Evolutionary conservation across 2,329 filamentous ascomycete genomes (phyloP), one percentile per base, ranked within the genome.

Genomic region (Aspergillus caelatus): DNA sequence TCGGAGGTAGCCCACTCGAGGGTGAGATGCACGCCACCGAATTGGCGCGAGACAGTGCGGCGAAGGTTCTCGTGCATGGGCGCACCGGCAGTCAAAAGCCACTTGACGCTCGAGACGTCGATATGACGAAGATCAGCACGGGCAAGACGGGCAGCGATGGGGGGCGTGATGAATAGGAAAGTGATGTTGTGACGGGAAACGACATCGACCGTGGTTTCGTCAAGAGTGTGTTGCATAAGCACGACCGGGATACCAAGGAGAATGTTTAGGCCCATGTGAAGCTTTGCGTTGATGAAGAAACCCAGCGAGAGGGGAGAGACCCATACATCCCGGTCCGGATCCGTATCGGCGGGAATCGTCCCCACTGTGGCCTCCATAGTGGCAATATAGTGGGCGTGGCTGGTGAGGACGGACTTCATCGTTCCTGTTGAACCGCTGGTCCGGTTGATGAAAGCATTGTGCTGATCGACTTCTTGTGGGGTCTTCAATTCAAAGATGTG

Each of bases 231-330:
- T 11, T 63, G 26, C 61, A 69, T 67, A 8, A 73, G 60, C 10
- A 73, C 62, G n/a, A 73, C 71, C 10, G 70, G 71, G 36, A 73
- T 72, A 12, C 71, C 70, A 19, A 73, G 62, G 2, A 71, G 54
- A 52, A 74, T 68, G 60, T 74, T 74, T 10, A 73, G 60, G 1
- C 67, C 66, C 46, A 74, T 71, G 59, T 67, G 61, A 21, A 73
- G 66, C 53, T 73, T 74, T 14, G 71, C 66, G 57, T 72, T 73
- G 62, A 73, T 73, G 56, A 71, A 71, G 53, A 71, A 73, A 3
- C 68, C 71, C 12, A 73, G 64, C 4, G 71, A 70, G 10, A 71
- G 57, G 1, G 66, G 66, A 1, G 71, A 69, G 21, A 72, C 39
- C 71, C 71, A 72, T 23, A 68, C 63, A 50, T 73, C 70, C 3